A percentile compares a stretch with the other conserved stretches of the same genome.
Conservation (phyloP, 1,284 basidiomycete species). For the Ustilago loliicola region DNA sequence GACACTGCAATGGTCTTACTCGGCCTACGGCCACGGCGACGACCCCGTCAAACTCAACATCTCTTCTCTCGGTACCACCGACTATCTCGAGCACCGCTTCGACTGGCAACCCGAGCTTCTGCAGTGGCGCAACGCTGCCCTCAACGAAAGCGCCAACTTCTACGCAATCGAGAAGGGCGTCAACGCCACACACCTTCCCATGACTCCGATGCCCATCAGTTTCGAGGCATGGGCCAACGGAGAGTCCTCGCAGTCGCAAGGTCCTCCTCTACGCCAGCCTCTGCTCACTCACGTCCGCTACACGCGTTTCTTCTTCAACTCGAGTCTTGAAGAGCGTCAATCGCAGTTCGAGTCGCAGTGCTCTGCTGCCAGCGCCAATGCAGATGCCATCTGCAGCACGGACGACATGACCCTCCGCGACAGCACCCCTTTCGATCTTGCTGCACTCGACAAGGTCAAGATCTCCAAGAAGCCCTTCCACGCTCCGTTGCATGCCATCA, state of each 20-base stretch:
- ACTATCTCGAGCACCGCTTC: constrained; percentile 59
- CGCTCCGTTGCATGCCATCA: constrained; percentile 48
- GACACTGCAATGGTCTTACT: constrained; percentile 57
- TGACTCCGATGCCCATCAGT: constrained; percentile 50
- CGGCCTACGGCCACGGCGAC: constrained; percentile 41
- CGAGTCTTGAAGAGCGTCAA: constrained; percentile 52
- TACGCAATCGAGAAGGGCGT: constrained; percentile 34
- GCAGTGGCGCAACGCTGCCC: constrained; percentile 55
- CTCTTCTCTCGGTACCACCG: constrained; percentile 39
- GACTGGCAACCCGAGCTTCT: constrained; percentile 58
- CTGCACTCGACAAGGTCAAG: constrained; percentile 33
- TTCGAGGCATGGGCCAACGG: constrained; percentile 62
- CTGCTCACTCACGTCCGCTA: constrained; percentile 56
- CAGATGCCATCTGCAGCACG: constrained; percentile 56
- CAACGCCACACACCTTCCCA: constrained; percentile 52
- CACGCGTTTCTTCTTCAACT: constrained; percentile 66
- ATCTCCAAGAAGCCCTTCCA: constrained; percentile 20
- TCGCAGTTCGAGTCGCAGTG: constrained; percentile 54
- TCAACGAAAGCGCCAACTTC: constrained; percentile 48
- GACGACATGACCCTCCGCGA: constrained; percentile 58
- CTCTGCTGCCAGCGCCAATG: constrained; percentile 25
- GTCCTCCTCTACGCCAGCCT: constrained; percentile 48
- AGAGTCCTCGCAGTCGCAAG: constrained; percentile 49
- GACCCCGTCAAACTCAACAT: constrained; percentile 52
- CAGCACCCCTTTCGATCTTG: constrained; percentile 53